These are phyloP conservation scores for Strobilomyces echinocephalus DNA, from an alignment of 768 basidiomycete genomes.

Conservation along the genomic window DNA sequence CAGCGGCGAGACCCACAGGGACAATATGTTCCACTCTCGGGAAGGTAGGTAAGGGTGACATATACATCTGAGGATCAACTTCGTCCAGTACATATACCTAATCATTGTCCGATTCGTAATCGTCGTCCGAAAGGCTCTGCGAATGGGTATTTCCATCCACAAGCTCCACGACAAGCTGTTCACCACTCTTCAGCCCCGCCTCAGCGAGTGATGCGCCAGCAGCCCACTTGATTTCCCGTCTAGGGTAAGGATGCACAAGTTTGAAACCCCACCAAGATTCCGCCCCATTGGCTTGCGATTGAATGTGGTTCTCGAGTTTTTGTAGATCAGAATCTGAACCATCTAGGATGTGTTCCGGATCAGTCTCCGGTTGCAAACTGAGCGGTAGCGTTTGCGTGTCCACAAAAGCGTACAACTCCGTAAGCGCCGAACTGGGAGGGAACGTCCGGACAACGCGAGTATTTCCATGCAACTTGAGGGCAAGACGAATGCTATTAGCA, in stretches of 20 bases:
- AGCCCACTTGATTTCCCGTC: constrained; percentile 55
- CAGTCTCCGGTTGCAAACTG: constrained; percentile 33
- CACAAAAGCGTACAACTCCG: constrained; percentile 67
- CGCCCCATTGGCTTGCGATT: constrained; percentile 20
- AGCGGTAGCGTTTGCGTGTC: constrained; percentile 56
- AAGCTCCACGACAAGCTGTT: constrained; percentile 63
- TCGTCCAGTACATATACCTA: constrained; percentile 1
- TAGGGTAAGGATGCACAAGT: constrained; percentile 65
- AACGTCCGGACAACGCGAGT: constrained; percentile 58
- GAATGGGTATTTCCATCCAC: constrained; percentile 13
- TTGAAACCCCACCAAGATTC: constrained; percentile 71
- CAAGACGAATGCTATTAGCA: constrained; percentile 37
- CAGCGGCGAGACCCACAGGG: background rate
- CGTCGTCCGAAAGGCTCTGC: constrained; percentile 44
- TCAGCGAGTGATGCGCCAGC: constrained; percentile 37
- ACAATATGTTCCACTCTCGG: constrained; percentile 11
- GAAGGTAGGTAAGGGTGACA: constrained; percentile 45
- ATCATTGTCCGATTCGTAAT: constrained; percentile 52
- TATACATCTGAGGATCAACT: constrained; percentile 51
- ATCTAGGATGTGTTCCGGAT: constrained; percentile 41
- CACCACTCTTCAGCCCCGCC: constrained; percentile 48
- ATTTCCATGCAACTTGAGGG: constrained; percentile 54
- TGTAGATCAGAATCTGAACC: constrained; percentile 31
- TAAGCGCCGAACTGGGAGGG: constrained; percentile 43
- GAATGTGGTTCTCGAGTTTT: constrained; percentile 35